Conservation (phyloP, 108 stramenopile species). For the Cyclotella atomus region DNA sequence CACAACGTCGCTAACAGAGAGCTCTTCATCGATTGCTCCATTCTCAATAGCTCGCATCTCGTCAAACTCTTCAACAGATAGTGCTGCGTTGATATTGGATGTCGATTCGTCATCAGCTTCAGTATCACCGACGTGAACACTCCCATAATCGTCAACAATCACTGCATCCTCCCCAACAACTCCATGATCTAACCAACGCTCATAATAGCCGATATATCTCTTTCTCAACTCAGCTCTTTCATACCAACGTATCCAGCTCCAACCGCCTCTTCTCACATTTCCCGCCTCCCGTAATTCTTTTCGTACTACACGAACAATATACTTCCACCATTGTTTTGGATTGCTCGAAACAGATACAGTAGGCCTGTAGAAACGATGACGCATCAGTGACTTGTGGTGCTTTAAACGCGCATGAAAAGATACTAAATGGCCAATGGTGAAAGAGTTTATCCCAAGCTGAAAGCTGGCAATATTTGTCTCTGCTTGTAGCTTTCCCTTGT, state of each 20-base stretch:
- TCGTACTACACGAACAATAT: slow-evolving; percentile 49
- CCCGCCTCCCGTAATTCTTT: slow-evolving; percentile 51
- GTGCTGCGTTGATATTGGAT: not conserved
- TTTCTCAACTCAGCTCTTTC: slow-evolving; percentile 28
- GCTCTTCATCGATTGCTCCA: slow-evolving; percentile 48
- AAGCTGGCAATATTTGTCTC: slow-evolving; percentile 2
- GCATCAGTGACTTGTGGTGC: slow-evolving; percentile 50
- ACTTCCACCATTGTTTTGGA: slow-evolving; percentile 64
- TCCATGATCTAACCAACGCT: slow-evolving; percentile 33
- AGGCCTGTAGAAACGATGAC: slow-evolving; percentile 59
- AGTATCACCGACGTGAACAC: not conserved
- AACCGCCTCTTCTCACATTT: slow-evolving; percentile 23
- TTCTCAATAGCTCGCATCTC: slow-evolving; percentile 62
- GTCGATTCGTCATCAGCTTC: not conserved
- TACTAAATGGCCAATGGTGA: slow-evolving; percentile 2
- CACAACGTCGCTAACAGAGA: slow-evolving; percentile 58
- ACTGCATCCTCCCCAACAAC: not conserved
- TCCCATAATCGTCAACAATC: not conserved
- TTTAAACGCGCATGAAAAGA: slow-evolving; percentile 30
- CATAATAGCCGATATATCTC: slow-evolving; percentile 61
- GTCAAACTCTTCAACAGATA: slow-evolving; percentile 38
- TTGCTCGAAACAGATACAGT: slow-evolving; percentile 35
- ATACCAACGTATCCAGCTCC: slow-evolving; percentile 62
- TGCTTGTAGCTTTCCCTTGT: not conserved
- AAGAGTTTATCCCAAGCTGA: not conserved